Evolutionary conservation across 1,284 basidiomycete species (phyloP).

Genomic region (Heterobasidion irregulare): DNA sequence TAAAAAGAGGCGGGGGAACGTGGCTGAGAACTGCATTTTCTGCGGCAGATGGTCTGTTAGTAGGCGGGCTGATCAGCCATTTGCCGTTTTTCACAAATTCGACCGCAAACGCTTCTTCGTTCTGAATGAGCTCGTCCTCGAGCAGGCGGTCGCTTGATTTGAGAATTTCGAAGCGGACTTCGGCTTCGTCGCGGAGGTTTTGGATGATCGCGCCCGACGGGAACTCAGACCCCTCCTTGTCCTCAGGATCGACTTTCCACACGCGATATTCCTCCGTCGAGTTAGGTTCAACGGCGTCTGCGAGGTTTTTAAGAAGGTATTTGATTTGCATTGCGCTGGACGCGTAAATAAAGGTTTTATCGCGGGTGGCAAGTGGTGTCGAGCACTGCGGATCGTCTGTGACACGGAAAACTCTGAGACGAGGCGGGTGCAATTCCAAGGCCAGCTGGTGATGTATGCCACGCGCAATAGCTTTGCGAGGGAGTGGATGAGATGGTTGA

Average conservation of each 20-base stretch:
- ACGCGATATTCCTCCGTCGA: slow-evolving; percentile 35
- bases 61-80: slow-evolving; percentile 38
- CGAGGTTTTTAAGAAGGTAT: slow-evolving; percentile 31
- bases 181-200: slow-evolving; percentile 26
- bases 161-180: slow-evolving; percentile 20
- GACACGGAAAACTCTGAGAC: slow-evolving; percentile 53
- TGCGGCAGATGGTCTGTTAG: slow-evolving; percentile 2
- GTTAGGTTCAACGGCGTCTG: slow-evolving; percentile 12
- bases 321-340: slow-evolving; percentile 20
- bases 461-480: slow-evolving; percentile 59
- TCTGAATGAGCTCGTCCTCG: slow-evolving; percentile 49
- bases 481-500: slow-evolving; percentile 39
- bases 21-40: slow-evolving; percentile 8
- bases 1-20: slow-evolving; percentile 41
- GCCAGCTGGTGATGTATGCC: slow-evolving; percentile 42
- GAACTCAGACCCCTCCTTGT: slow-evolving; percentile 12
- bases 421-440: slow-evolving; percentile 78
- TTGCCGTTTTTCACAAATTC: slow-evolving; percentile 45
- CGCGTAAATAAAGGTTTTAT: slow-evolving; percentile 26
- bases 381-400: slow-evolving; percentile 10
- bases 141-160: slow-evolving; percentile 34
- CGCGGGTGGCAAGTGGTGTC: slow-evolving; percentile 24
- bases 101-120: slow-evolving; percentile 56
- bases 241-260: slow-evolving; percentile 40
- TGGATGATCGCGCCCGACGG: slow-evolving; percentile 18